Evolutionary conservation across 768 basidiomycete genomes (phyloP), one percentile per base, ranked within the genome.

Genomic region (Pholiota conissans): DNA sequence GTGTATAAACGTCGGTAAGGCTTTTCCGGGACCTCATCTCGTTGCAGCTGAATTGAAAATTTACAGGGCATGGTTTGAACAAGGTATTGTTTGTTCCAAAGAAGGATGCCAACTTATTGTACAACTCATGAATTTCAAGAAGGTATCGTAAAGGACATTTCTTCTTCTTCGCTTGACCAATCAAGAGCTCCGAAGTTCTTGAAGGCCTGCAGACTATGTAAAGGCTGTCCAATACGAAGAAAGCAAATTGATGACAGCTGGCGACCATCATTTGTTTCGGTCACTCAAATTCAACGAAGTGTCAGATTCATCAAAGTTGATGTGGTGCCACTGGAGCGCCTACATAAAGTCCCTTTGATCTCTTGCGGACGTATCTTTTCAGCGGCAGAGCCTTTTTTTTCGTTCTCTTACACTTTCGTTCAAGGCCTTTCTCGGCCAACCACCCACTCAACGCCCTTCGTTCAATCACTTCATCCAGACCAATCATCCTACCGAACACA

Each of bases 341-440:
- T 45, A 45, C 10, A 45, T 45, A 45, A 45, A 45, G 37, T 6
- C 9, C n/a, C 42, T 24, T 26, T 45, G 20, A 45, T 13, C 8
- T 11, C 20, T 24, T 24, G 20, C 9, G 2, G 30, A 22, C n/a
- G 34, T 24, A 32, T 46, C 35, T 52, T 46, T 55, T 45, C 42
- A 61, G 52, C 56, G 53, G 48, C 52, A 34, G 53, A 50, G 53
- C 52, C 52, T 49, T 52, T 45, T 18, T 40, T 52, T 51, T 61
- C 49, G 55, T 61, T 53, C 51, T 34, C 42, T 37, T 47, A 24
- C 24, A 58, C 32, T 39, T 40, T 48, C 46, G 24, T 57, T 48
- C 52, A 27, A 45, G 48, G 49, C 37, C 26, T 35, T 24, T 49
- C 22, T 46, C 26, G 35, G 55, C 45, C 29, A 45, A 22, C 20